Percentiles rank a stretch among this genome's conserved stretches.
Evolutionary conservation across 768 basidiomycete genomes (phyloP).

Genomic region (Collybiopsis luxurians): DNA sequence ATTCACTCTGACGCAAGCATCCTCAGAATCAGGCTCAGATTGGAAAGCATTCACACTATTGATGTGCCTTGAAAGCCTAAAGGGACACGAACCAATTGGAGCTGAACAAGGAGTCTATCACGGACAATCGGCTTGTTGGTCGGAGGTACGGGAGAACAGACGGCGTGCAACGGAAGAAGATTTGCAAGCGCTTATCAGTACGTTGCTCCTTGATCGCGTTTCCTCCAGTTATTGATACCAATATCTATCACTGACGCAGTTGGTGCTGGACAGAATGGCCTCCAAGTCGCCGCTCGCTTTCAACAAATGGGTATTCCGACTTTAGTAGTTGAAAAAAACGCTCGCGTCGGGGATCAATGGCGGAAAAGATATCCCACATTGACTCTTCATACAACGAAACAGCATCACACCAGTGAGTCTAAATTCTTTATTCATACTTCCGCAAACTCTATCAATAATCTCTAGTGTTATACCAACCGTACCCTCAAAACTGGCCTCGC

Average conservation of each 20-base stretch:
- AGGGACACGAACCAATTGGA: constrained; percentile 31
- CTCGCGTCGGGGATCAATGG: constrained; percentile 60
- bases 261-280: constrained; percentile 33
- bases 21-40: background rate
- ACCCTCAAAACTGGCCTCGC: constrained; percentile 31
- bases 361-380: constrained; percentile 56
- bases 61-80: constrained; percentile 28
- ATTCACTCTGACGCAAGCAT: constrained; percentile 14
- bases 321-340: constrained; percentile 57
- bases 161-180: constrained; percentile 32
- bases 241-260: no score
- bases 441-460: constrained; percentile 10
- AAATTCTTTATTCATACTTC: constrained; percentile 4
- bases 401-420: constrained; percentile 14
- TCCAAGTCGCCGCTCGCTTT: constrained; percentile 39
- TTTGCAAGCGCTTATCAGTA: constrained; percentile 38
- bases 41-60: constrained; percentile 37
- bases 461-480: constrained; percentile 2
- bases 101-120: constrained; percentile 31
- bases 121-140: constrained; percentile 31
- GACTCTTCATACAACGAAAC: constrained; percentile 42
- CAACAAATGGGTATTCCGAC: constrained; percentile 53
- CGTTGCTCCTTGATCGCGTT: no score
- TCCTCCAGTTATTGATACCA: no score
- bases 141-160: constrained; percentile 29